Conservation (phyloP, 768 basidiomycete species). For the Calocybe gangraenosa region DNA sequence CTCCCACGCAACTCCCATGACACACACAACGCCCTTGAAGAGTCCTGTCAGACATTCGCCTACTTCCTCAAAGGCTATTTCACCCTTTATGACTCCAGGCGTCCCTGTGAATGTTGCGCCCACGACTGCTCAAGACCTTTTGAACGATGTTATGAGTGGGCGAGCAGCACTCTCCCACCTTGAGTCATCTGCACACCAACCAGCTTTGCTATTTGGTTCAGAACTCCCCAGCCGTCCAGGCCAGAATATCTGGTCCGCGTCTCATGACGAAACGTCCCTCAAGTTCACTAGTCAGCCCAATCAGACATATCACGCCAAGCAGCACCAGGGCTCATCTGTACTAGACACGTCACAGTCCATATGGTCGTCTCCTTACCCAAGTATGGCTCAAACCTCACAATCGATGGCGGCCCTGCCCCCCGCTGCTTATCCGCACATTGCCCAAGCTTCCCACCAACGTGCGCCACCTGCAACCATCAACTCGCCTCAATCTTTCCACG, state of each 20-base stretch:
- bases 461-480: constrained; percentile 23
- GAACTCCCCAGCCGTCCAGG: constrained; percentile 38
- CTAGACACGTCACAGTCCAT: constrained; percentile 30
- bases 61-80: constrained; percentile 20
- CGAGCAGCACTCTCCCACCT: constrained; percentile 17
- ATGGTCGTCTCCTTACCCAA: constrained; percentile 30
- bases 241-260: constrained; percentile 67
- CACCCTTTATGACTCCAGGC: constrained; percentile 15
- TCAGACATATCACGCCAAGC: constrained; percentile 28
- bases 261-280: constrained; percentile 43
- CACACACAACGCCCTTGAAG: constrained; percentile 27
- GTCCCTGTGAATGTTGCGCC: constrained; percentile 24
- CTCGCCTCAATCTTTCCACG: constrained; percentile 19
- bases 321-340: constrained; percentile 18
- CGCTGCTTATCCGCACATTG: constrained; percentile 10
- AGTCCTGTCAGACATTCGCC: constrained; percentile 32
- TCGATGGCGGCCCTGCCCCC: constrained; percentile 17
- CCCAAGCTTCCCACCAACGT: constrained; percentile 22
- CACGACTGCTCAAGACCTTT: constrained; percentile 65
- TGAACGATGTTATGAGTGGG: constrained; percentile 49
- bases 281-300: constrained; percentile 30
- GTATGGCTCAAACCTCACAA: constrained; percentile 23
- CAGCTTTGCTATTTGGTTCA: constrained; percentile 50
- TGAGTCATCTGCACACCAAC: constrained; percentile 32
- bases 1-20: constrained; percentile 27